Evolutionary conservation across 495 filamentous ascomycete genomes (phyloP), one percentile per base, ranked within the genome.

Genomic region (Neurospora sp.): DNA sequence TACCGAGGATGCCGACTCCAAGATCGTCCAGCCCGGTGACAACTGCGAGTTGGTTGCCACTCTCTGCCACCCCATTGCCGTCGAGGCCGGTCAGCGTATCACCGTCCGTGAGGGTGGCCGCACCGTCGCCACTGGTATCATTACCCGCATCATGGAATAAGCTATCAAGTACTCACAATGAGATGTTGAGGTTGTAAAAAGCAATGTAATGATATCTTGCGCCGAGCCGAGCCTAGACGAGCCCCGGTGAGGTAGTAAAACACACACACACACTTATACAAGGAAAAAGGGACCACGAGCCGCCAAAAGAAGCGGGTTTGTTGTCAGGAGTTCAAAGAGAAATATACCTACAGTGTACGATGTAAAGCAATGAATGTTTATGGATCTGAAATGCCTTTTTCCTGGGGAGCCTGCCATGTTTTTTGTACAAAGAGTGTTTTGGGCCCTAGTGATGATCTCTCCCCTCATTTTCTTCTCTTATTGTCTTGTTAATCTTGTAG

Each of bases 81-180:
- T 97, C 70, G 96, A 98, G 84, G 82, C 87, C 70, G 94, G 95
- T 75, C 92, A 96, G 87, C 91, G 96, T 70, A 93, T 98, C 86
- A 99, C 97, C 87, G 88, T 99, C 79, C 92, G 96, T 81, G 96
- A 99, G 85, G 96, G 94, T 84, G 94, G 95, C 74, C 88, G 93
- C 74, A 98, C 94, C 68, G 94, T 97, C 70, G 94, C 93, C 72
- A 98, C 94, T 78, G 94, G 94, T 81, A 82, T 98, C 73, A 89
- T 98, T 74, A 98, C 94, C 77, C 88, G 90, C 79, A 92, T 98
- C 80, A 75, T 97, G 70, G 84, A 90, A 78, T 92, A 89, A 87
- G 70, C 68, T 40, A 17, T 39, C 17, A 27, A 22, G 14, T 40
- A 39, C 68, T 27, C 37, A 20, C 27, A 8, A 53, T 40, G 65